Percentiles rank a stretch among this genome's conserved stretches.
phyloP scores from a whole-genome alignment of 352 stramenopile species.

The Phytophthora aleatoria region DNA sequence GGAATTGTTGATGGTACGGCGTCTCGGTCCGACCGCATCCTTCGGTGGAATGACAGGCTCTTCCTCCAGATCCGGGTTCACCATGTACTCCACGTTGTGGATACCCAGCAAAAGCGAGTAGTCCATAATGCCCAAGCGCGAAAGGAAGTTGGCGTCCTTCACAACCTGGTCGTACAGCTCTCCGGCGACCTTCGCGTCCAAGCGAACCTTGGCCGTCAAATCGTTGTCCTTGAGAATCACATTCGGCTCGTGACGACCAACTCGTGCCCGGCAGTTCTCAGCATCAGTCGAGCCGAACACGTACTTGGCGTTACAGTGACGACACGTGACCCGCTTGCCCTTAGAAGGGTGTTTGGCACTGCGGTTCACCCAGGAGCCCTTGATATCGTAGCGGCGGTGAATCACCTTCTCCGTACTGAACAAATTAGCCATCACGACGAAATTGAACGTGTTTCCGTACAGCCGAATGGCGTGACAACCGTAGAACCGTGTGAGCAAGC shows the following conservation, averaged over 20 bases:
- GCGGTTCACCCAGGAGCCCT: conserved; percentile 89
- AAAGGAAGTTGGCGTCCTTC: conserved; percentile 89
- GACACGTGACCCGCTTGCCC: conserved; percentile 84
- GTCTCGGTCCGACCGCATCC: conserved; percentile 34
- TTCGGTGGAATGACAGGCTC: conserved; percentile 39
- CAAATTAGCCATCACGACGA: conserved; percentile 89
- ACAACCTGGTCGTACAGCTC: conserved; percentile 86
- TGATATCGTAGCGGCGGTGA: conserved; percentile 88
- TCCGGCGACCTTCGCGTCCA: conserved; percentile 74
- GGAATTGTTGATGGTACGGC: conserved; percentile 43
- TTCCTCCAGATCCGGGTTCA: conserved; percentile 77
- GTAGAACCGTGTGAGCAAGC: conserved; percentile 82
- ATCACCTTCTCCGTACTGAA: conserved; percentile 87
- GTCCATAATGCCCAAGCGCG: conserved; percentile 89
- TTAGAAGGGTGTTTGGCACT: conserved; percentile 88
- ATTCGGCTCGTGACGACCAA: conserved; percentile 86
- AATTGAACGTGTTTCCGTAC: conserved; percentile 91
- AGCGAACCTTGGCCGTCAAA: conserved; percentile 80
- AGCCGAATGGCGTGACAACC: conserved; percentile 85
- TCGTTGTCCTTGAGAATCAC: conserved; percentile 91
- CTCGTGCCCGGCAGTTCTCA: conserved; percentile 74
- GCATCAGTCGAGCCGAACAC: conserved; percentile 83
- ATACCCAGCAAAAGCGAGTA: conserved; percentile 91
- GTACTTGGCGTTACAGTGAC: conserved; percentile 89
- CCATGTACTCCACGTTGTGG: conserved; percentile 89